These are phyloP conservation scores for Blastomyces parvus DNA, from an alignment of 2,329 filamentous ascomycete species.

Conservation along the genomic window DNA sequence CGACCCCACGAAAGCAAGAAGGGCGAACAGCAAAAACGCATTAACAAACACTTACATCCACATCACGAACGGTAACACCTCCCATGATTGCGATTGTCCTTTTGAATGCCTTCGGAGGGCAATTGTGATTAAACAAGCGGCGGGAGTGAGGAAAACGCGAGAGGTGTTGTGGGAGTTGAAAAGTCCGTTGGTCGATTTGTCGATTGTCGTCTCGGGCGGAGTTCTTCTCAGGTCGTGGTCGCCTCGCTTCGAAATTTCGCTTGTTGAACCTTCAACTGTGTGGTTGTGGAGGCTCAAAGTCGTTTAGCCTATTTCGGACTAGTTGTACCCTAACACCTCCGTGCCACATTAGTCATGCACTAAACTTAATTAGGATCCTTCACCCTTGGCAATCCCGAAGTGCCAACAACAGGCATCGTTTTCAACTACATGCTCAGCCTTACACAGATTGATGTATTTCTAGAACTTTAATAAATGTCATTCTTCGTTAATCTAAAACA, in stretches of 20 bases:
- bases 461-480: background rate
- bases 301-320: slow-evolving; percentile 35
- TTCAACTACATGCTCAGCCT: background rate
- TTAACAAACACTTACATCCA: slow-evolving; percentile 44
- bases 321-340: slow-evolving; percentile 30
- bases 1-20: background rate
- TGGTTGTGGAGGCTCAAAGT: slow-evolving; percentile 29
- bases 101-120: slow-evolving; percentile 7
- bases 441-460: background rate
- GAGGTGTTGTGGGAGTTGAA: slow-evolving; percentile 24
- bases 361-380: slow-evolving; percentile 6
- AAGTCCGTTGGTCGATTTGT: slow-evolving; percentile 9
- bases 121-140: slow-evolving; percentile 22
- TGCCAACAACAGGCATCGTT: too few species aligned
- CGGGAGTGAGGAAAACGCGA: slow-evolving; percentile 21
- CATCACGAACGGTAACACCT: slow-evolving; percentile 59
- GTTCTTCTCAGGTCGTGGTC: slow-evolving; percentile 14
- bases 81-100: slow-evolving; percentile 49
- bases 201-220: slow-evolving; percentile 28
- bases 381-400: background rate
- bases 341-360: background rate
- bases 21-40: background rate
- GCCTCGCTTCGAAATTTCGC: slow-evolving; percentile 15
- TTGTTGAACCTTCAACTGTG: slow-evolving; percentile 18
- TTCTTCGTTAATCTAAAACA: background rate